Percentiles rank a stretch among this genome's conserved stretches.
These are phyloP conservation scores for Borovskyia barvae DNA, from an alignment of 208 protist species.

Conservation along the genomic window DNA sequence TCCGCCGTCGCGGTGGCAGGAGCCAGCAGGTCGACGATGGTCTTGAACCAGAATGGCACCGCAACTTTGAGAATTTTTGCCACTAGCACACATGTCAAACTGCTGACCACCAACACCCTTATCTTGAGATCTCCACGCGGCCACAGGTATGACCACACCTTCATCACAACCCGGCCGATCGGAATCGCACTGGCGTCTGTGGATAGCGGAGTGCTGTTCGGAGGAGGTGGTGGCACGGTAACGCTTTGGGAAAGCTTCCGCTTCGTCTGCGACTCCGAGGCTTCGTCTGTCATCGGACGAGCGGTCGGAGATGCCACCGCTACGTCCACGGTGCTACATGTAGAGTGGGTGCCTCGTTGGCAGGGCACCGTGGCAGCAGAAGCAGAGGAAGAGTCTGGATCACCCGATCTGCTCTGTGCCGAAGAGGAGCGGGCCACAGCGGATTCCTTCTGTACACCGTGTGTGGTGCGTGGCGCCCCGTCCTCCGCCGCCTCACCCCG, in stretches of 20 bases:
- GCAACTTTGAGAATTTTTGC: conserved; percentile 86
- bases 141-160: conserved; percentile 85
- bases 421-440: not conserved
- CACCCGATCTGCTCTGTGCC: not conserved
- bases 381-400: not conserved
- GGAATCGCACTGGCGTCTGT: conserved; percentile 59
- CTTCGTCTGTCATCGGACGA: too few relatives aligned
- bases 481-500: conserved; percentile 2
- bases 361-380: too few relatives aligned
- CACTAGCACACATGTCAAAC: conserved; percentile 71
- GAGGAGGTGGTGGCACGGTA: conserved; percentile 10
- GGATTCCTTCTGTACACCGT: too few relatives aligned
- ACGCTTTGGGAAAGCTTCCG: too few relatives aligned
- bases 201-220: conserved; percentile 43
- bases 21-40: conserved; percentile 82
- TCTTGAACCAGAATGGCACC: conserved; percentile 91
- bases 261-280: too few relatives aligned
- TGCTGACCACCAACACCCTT: conserved; percentile 66
- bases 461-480: not conserved
- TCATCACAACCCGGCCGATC: conserved; percentile 62
- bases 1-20: conserved; percentile 33
- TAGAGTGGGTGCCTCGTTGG: too few relatives aligned
- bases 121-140: conserved; percentile 63
- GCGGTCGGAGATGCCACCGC: too few relatives aligned
- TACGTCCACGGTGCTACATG: too few relatives aligned